phyloP scores from a whole-genome alignment of 2,329 filamentous ascomycete species.

The Aspergillus ochraceus region DNA sequence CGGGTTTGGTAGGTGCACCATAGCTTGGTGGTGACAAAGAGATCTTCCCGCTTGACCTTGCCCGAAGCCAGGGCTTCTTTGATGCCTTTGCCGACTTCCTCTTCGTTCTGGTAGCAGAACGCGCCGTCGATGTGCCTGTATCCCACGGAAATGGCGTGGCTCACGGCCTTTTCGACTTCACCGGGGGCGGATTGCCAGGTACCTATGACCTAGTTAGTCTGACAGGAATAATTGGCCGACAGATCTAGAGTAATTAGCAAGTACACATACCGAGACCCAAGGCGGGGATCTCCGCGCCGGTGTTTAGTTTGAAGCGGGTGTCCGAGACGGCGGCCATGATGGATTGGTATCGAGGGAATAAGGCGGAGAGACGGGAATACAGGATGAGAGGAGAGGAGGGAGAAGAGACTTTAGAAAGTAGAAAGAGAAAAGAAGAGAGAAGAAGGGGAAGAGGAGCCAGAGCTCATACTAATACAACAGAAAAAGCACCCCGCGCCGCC shows the following conservation, averaged over 20 bases:
- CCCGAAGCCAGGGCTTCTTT: constrained; percentile 70
- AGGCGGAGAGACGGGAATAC: neutral
- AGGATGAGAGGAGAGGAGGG: neutral
- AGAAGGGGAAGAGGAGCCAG: neutral
- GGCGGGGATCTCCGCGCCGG: constrained; percentile 62
- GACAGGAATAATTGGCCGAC: neutral
- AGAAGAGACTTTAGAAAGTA: neutral
- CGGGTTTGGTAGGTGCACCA: constrained; percentile 78
- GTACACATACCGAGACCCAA: constrained; percentile 59
- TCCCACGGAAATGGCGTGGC: constrained; percentile 53
- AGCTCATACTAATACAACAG: no score
- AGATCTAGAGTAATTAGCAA: neutral
- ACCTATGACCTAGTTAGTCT: constrained; percentile 41
- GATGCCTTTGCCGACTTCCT: constrained; percentile 77
- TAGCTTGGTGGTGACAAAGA: constrained; percentile 83
- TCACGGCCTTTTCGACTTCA: constrained; percentile 59
- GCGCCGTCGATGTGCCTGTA: constrained; percentile 45
- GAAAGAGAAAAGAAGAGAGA: neutral
- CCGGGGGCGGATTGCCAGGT: constrained; percentile 65
- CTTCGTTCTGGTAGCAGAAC: constrained; percentile 59
- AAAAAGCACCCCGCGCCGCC: neutral
- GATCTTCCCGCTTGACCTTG: constrained; percentile 69
- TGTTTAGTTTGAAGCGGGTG: constrained; percentile 63
- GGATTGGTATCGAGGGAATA: neutral
- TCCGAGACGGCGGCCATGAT: constrained; percentile 54